These are phyloP conservation scores for Hordeum marinum DNA, from an alignment of 176 grass and related monocot genomes.

Conservation along the genomic window DNA sequence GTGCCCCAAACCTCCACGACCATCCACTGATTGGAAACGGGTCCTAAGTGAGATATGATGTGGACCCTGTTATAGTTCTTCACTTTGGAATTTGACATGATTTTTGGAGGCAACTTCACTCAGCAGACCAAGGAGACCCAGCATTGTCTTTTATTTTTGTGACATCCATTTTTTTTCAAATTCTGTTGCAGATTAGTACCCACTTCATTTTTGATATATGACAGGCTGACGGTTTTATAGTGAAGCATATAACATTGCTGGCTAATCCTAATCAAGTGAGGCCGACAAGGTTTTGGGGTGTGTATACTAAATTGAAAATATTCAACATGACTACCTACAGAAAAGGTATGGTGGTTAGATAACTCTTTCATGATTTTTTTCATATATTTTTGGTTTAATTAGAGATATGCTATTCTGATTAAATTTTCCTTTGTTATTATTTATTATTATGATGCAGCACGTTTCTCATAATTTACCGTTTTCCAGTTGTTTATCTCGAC, in stretches of 20 bases:
- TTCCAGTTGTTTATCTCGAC: constrained; percentile 72
- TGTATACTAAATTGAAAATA: constrained; percentile 83
- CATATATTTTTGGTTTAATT: background rate
- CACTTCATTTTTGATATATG: constrained; percentile 17
- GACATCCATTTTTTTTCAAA: background rate
- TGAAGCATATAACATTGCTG: constrained; percentile 60
- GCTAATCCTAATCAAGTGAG: constrained; percentile 72
- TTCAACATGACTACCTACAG: constrained; percentile 68
- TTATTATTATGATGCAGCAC: background rate
- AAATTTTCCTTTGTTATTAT: background rate
- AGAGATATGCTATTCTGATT: background rate
- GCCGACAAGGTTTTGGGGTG: constrained; percentile 78
- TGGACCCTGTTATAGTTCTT: background rate
- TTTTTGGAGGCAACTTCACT: background rate
- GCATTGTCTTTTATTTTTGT: background rate
- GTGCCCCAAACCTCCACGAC: background rate
- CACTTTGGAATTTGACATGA: background rate
- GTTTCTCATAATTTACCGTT: background rate
- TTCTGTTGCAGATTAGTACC: background rate
- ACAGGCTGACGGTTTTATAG: constrained; percentile 73
- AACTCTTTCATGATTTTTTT: background rate
- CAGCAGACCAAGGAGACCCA: background rate
- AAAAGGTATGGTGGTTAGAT: constrained; percentile 41
- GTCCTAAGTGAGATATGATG: background rate
- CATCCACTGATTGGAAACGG: background rate